These are phyloP conservation scores for Aspergillus japonicus DNA, from an alignment of 2,329 filamentous ascomycete species.

Conservation along the genomic window DNA sequence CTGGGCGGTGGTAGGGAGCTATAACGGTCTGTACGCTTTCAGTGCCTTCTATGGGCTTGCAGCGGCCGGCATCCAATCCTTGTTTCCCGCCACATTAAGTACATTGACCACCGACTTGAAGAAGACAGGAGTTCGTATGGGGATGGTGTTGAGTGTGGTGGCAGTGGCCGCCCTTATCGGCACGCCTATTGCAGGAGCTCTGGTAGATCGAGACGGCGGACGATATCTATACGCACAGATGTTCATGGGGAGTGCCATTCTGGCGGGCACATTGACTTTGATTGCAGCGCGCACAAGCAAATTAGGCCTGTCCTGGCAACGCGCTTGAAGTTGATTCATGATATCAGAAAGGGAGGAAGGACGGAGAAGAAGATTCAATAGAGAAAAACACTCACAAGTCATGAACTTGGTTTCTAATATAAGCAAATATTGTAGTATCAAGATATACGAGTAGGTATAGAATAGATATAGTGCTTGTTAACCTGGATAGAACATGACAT, in stretches of 20 bases:
- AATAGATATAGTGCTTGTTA: too few species aligned
- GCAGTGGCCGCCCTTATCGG: conserved; percentile 56
- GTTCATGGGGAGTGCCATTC: conserved; percentile 49
- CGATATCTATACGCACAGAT: conserved; percentile 53
- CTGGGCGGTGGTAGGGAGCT: conserved; percentile 58
- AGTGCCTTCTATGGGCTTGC: conserved; percentile 63
- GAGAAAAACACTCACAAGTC: too few species aligned
- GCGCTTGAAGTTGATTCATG: conserved; percentile 26
- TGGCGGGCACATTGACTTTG: conserved; percentile 46
- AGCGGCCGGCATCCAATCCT: conserved; percentile 62
- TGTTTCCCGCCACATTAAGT: conserved; percentile 64
- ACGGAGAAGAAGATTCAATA: neutral
- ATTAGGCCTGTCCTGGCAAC: conserved; percentile 36
- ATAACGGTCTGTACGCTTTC: conserved; percentile 60
- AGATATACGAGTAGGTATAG: too few species aligned
- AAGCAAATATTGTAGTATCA: too few species aligned
- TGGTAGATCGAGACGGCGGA: conserved; percentile 49
- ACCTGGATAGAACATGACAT: too few species aligned
- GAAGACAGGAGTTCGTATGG: conserved; percentile 57
- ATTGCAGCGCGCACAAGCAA: conserved; percentile 42
- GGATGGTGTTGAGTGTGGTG: conserved; percentile 56
- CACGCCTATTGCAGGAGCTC: conserved; percentile 54
- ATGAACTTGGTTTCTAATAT: too few species aligned
- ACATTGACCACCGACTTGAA: conserved; percentile 54
- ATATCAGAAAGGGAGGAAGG: neutral